A percentile compares a stretch with the other conserved stretches of the same genome.
These are phyloP conservation scores for Yamadazyma philogaea DNA, from an alignment of 805 yeast species.

Conservation along the genomic window DNA sequence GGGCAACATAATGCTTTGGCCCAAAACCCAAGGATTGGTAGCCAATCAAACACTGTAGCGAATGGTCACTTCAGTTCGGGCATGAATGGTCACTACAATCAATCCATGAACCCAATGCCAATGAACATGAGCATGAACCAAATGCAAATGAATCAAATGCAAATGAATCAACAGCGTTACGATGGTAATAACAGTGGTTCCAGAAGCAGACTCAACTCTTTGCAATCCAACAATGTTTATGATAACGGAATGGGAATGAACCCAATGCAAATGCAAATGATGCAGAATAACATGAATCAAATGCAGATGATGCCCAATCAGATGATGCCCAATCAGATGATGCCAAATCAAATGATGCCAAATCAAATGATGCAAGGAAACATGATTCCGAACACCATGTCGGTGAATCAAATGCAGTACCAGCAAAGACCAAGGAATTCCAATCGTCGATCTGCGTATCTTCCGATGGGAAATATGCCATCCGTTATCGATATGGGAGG, in stretches of 20 bases:
- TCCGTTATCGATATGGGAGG: slow-evolving; percentile 42
- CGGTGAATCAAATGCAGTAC: slow-evolving; percentile 11
- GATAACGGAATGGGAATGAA: slow-evolving; percentile 10
- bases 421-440: slow-evolving; percentile 24
- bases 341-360: slow-evolving; percentile 8
- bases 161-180: slow-evolving; percentile 6
- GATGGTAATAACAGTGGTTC: slow-evolving; percentile 1
- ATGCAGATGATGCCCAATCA: slow-evolving; percentile 9
- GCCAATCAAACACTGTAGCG: not conserved
- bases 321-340: slow-evolving; percentile 9
- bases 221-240: slow-evolving; percentile 13
- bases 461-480: slow-evolving; percentile 26
- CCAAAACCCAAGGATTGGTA: not conserved
- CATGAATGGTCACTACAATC: not conserved
- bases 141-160: slow-evolving; percentile 10
- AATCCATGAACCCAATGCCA: slow-evolving; percentile 1
- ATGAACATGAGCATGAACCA: slow-evolving; percentile 11
- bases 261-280: slow-evolving; percentile 13
- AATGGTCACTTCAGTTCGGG: not conserved
- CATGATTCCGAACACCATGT: slow-evolving; percentile 9
- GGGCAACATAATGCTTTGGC: slow-evolving; percentile 2
- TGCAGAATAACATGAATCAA: slow-evolving; percentile 9
- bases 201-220: slow-evolving; percentile 15
- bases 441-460: slow-evolving; percentile 36
- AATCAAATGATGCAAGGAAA: slow-evolving; percentile 5